Evolutionary conservation across 768 basidiomycete species (phyloP), one percentile per base, ranked within the genome.

Genomic region (Termitomyces sp.): DNA sequence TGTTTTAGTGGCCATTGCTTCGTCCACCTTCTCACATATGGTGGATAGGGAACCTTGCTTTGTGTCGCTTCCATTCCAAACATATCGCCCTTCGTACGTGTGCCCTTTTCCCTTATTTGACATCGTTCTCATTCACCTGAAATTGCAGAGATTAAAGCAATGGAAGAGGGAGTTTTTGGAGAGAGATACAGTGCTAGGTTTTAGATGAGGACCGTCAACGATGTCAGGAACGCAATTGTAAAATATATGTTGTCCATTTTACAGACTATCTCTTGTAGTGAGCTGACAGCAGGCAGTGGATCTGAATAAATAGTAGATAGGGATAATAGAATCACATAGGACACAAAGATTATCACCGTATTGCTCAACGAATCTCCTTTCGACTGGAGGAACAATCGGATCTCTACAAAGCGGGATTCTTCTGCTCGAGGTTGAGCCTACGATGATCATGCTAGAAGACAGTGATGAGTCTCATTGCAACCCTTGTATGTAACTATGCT

Each of bases 1-100:
- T 5, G 63, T 59, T 24, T 51, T 15, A 20, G 16, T 16, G 11
- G 16, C 38, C 55, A 9, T 50, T 20, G 8, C 38, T 52, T 28
- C 33, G n/a, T 32, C 35, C 28, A 38, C 11, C 15, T 35, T 53
- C 33, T 58, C 13, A 52, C 12, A 32, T 8, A 38, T 20, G 3
- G 2, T 36, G 18, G 16, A 18, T 11, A 82, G 81, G 84, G 9
- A 87, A 84, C 68, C 68, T 89, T 20, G 82, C 83, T 0, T 57
- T 81, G 58, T 82, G 80, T 51, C 77, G 87, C 7, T 86, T 85
- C 76, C 76, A 85, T 69, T 87, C 87, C 7, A 88, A 82, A 66
- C 83, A 83, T 60, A 48, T 88, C 39, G 86, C 87, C 0, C 74
- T 88, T 44, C 86, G 87, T 89, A 63, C 68, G 87, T 80, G 4